Evolutionary conservation across 73 alveolate genomes (phyloP), one percentile per base, ranked within the genome.

Genomic region (Symbiodinium pilosum): DNA sequence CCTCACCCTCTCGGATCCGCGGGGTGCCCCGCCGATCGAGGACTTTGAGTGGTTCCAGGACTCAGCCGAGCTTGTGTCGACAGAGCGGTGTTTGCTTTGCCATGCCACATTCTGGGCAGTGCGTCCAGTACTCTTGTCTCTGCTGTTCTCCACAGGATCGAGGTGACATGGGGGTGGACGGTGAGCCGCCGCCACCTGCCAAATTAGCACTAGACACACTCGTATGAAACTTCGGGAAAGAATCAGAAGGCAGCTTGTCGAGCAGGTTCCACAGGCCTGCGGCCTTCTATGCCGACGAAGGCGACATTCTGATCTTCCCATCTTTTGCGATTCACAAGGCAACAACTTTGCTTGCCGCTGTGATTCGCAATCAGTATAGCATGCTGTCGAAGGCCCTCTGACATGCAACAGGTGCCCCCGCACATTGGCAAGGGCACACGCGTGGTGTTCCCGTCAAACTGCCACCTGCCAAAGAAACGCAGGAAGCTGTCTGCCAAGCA

Each of bases 281-380:
- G 88, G 98, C 77, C 83, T 92, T 92, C 98, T 75, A 92, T 73
- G 92, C 98, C 12, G 98, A 92, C 92, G 98, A 92, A 41, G 98
- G 98, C 18, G 98, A 92, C 92, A 69, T 92, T 40, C 83, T 92
- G 54, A 92, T 92, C 42, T 92, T 92, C 34, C 98, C 98, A 3
- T 73, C 91, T 64, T 92, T 92, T 34, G 98, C 98, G 18, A 92
- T 92, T 26, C 98, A 92, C 89, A 92, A 92, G 98, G 95, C 86
- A n/a, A n/a, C n/a, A n/a, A n/a, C n/a, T n/a, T n/a, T n/a, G n/a
- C n/a, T n/a, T n/a, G n/a, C n/a, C n/a, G n/a, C n/a, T n/a, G n/a
- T n/a, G n/a, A n/a, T n/a, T n/a, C n/a, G n/a, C n/a, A n/a, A n/a
- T 3, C 71, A 3, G 71, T 4, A 30, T 21, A 4, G 71, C 71